A percentile compares a stretch with the other conserved stretches of the same genome.
Evolutionary conservation across 768 basidiomycete genomes (phyloP).

Genomic region (Pisolithus microcarpus): DNA sequence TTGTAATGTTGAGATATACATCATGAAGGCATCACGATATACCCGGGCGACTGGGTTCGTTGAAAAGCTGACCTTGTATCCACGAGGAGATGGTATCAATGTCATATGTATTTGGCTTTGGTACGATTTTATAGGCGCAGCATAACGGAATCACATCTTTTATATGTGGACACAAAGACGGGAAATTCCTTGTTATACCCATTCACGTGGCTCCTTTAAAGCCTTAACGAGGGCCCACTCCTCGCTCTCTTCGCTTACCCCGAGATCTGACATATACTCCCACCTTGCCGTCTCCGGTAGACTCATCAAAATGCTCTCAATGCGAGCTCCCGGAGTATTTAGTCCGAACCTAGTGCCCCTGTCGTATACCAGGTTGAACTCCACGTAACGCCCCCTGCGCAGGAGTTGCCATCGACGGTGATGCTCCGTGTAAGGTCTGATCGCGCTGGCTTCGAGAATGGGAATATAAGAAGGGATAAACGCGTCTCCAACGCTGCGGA

Average conservation of each 20-base stretch:
- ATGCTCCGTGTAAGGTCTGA: conserved; percentile 50
- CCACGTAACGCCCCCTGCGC: conserved; percentile 87
- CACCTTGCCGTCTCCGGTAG: conserved; percentile 81
- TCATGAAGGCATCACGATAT: too few species aligned
- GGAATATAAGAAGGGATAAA: conserved; percentile 91
- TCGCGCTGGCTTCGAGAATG: conserved; percentile 57
- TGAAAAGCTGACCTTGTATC: too few species aligned
- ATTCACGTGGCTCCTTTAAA: conserved; percentile 55
- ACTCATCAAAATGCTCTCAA: conserved; percentile 89
- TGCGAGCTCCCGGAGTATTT: conserved; percentile 75
- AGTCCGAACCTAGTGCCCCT: conserved; percentile 85
- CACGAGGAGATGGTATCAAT: too few species aligned
- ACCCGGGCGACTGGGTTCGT: too few species aligned
- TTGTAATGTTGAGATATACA: too few species aligned
- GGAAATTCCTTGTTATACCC: conserved; percentile 33
- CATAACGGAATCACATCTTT: not conserved
- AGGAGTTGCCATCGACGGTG: conserved; percentile 91
- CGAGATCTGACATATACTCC: conserved; percentile 83
- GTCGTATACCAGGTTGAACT: conserved; percentile 87
- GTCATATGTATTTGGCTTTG: too few species aligned
- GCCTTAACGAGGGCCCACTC: conserved; percentile 61
- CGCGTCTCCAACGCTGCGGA: conserved; percentile 64
- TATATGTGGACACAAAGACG: not conserved
- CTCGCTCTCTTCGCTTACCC: conserved; percentile 50
- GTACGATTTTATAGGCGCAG: too few species aligned